Evolutionary conservation across 305 asterid species (phyloP).

Genomic region (Fraxinus xanthoxyloides): DNA sequence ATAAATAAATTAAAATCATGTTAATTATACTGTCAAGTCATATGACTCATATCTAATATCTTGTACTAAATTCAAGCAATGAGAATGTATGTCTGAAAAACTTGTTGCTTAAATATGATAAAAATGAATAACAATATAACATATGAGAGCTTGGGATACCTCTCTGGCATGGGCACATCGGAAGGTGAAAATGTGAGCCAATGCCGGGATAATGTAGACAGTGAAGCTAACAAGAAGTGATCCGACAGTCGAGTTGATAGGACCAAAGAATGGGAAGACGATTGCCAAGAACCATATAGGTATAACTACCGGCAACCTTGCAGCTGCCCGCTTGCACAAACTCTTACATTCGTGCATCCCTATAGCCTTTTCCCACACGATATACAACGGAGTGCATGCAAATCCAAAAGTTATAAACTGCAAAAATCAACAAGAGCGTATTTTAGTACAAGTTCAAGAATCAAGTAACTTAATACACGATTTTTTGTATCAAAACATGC

Average conservation of each 20-base stretch:
- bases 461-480: too few relatives aligned
- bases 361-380: slow-evolving; percentile 91
- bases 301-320: slow-evolving; percentile 76
- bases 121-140: neutral
- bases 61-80: too few relatives aligned
- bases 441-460: too few relatives aligned
- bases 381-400: slow-evolving; percentile 86
- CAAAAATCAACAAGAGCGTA: neutral
- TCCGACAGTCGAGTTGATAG: slow-evolving; percentile 83
- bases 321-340: slow-evolving; percentile 81
- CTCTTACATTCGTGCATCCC: slow-evolving; percentile 92
- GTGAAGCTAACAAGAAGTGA: slow-evolving; percentile 91
- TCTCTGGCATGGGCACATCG: slow-evolving; percentile 78
- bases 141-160: slow-evolving; percentile 32
- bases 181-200: slow-evolving; percentile 82
- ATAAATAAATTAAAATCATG: too few relatives aligned
- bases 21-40: neutral
- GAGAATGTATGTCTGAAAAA: too few relatives aligned
- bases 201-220: slow-evolving; percentile 82
- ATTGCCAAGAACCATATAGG: slow-evolving; percentile 94
- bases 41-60: too few relatives aligned
- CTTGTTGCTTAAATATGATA: too few relatives aligned
- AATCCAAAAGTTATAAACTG: slow-evolving; percentile 94
- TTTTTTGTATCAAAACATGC: too few relatives aligned
- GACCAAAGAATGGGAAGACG: slow-evolving; percentile 87